Evolutionary conservation across 1,139 yeast species (phyloP), one percentile per base, ranked within the genome.

Genomic region (Saccharomycopsis crataegensis): DNA sequence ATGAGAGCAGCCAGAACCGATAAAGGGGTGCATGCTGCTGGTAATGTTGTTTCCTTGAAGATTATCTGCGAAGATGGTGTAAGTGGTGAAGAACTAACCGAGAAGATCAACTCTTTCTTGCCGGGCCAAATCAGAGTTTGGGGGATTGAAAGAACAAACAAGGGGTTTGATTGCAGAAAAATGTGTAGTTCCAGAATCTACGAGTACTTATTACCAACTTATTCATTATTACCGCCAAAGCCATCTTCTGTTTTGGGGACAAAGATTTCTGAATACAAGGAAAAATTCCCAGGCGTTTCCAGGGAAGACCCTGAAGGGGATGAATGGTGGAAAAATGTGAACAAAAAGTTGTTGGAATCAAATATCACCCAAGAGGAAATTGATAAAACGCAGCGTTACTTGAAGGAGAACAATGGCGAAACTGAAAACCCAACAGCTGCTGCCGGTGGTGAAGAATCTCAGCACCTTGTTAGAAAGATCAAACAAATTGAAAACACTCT

Each of bases 11-110:
- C 99, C 3, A 78, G 99, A 69, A 93, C 99, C 5, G 99, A 93
- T 67, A 94, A 93, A 69, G 99, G 99, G 58, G 99, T 93, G 14
- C 99, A 93, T 69, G 99, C 99, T 32, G 98, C 98, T 5, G 98
- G 99, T 33, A 93, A 93, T 66, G 90, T 93, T 36, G 81, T 94
- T 46, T 86, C 96, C 8, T 74, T 89, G 63, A 93, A 93, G 66
- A 73, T 93, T 74, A 90, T 91, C 62, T 79, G 91, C 56, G 97
- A 91, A 66, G 98, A 91, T 63, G 79, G 77, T n/a, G 28, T 22
- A 22, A 85, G 86, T 54, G 77, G 36, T 12, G 36, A 38, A 8
- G 46, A 38, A 37, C 28, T 91, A 52, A 75, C 86, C 46, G 74
- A 76, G 46, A 86, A 82, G 66, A 85, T 94, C 68, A 93, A 93